Base-by-base conservation (phyloP, 805 yeast genomes). In the Jamesozyma spencerorum region DNA sequence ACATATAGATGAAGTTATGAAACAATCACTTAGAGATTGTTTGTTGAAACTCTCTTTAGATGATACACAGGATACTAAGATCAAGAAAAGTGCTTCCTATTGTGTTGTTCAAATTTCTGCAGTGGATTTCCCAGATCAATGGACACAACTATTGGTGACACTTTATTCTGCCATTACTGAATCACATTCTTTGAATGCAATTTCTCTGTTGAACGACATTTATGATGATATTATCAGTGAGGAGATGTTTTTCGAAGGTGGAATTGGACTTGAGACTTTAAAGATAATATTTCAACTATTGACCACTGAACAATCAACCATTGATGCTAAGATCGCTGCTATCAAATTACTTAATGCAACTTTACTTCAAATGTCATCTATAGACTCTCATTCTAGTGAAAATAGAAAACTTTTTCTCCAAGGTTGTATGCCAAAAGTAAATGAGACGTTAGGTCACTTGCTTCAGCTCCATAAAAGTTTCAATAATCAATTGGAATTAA, bases 81-180 rank as follows among this genome's bases (percentile, higher is more conserved):
- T 88, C 13, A 69, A 85, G 43, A 72, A 70, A 24, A 72, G 83
- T 38, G 74, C 83, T 2, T 77, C 88, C 1, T 80, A 85, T 47
- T 80, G 84, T 13, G 74, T 87, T 14, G 83, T 83, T 4, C 94
- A 84, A 52, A 84, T 90, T 13, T 86, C 95, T 0, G 81, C 83
- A 2, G 83, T 79, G 1, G 98, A 90, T 54, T 90, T 75, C 54
- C 98, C 98, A 0, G 97, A 92, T 55, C 94, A 86, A 56, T 90
- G 97, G 97, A 95, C 97, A 0, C 71, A 69, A 18, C 64, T 88
- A 36, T 55, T 84, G 41, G 54, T 61, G 27, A 58, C 58, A 5
- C 53, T 85, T 17, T 78, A 77, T 50, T 54, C 53, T 1, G 57
- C 60, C 20, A 66, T 74, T 28, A 51, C 58, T 8, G 54, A 65